Evolutionary conservation across 371 early-diverging fungal genomes (phyloP), one percentile per base, ranked within the genome.

Genomic region (Mortierella sp.): DNA sequence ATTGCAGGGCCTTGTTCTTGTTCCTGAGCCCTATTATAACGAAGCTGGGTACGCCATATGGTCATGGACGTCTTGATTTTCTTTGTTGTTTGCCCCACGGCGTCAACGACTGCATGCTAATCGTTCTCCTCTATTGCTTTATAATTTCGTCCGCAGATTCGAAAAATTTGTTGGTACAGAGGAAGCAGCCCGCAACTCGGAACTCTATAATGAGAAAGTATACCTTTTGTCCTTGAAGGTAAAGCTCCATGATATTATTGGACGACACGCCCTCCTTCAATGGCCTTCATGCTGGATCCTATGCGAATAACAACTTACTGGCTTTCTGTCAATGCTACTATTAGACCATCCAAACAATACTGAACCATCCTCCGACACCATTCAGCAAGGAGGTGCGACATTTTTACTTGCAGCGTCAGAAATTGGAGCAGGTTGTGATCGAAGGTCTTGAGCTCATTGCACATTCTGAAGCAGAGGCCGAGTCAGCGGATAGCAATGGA

Each of bases 1-100:
- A 4, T 65, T 90, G 13, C 91, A 90, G 71, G 87, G 88, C 13
- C 86, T 90, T 43, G 90, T 90, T 7, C 85, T 90, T 4, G 87
- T 87, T 2, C 81, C 85, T 40, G 66, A 86, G 37, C 91, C 91
- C 3, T 90, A 88, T 65, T 90, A 85, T 71, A 90, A 90, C 65
- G 91, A 90, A 76, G 88, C 90, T 22, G 90, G 90, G 68, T 90
- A 87, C 64, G 80, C 13, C 22, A 45, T 19, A 70, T 34, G 63
- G 31, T 34, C 58, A 13, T 26, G 31, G 4, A 11, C 53, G n/a
- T 24, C 10, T 45, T 24, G 26, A 9, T 6, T 3, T 52, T 52
- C 4, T 10, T 31, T 31, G 5, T 26, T 1, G 4, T 14, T 31
- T 14, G 31, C 11, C 5, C 0, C 9, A 11, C 7, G 7, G 31